Evolutionary conservation across 495 filamentous ascomycete species (phyloP), one percentile per base, ranked within the genome.

Genomic region (Aspergillus bridgeri): DNA sequence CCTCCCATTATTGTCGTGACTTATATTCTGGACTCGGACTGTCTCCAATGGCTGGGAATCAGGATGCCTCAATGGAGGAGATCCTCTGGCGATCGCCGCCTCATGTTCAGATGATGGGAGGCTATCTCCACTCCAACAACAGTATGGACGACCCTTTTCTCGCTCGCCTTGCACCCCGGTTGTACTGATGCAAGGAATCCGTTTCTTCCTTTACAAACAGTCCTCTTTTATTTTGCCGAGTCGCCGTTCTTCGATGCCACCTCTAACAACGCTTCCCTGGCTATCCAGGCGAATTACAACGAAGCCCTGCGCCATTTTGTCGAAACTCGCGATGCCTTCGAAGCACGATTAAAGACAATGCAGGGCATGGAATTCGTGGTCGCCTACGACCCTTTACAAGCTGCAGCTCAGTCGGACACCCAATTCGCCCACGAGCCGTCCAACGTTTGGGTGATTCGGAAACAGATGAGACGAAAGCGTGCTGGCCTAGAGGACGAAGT

Each of bases 191-290:
- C 33, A 15, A 11, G 33, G 33, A 15, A 38, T 2, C 9, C 48
- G n/a, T 6, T 18, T 2, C n/a, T 29, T 13, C 22, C 8, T n/a
- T 25, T 19, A 29, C 6, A 3, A 54, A 29, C 3, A 53, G 86
- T 97, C 25, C 87, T 95, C 49, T 91, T 86, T 73, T 98, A 98
- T 72, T 97, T 98, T 69, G 82, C 85, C 49, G 74, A 88, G 60
- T 96, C 91, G 3, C 90, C 91, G 0, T 98, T 96, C 78, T 98
- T 89, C 71, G 94, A 98, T 65, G 77, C 75, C 22, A 91, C 86
- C 8, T 92, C 90, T 33, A 97, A 96, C 73, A 98, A 98, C 70
- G 85, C 84, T 57, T 81, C 86, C 5, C 69, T 96, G 44, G 81
- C 83, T 57, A 83, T 80, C 53, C 92, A 98, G 70, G 87, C 90